These are phyloP conservation scores for Geopyxis carbonaria DNA, from an alignment of 495 filamentous ascomycete genomes.

Conservation along the genomic window DNA sequence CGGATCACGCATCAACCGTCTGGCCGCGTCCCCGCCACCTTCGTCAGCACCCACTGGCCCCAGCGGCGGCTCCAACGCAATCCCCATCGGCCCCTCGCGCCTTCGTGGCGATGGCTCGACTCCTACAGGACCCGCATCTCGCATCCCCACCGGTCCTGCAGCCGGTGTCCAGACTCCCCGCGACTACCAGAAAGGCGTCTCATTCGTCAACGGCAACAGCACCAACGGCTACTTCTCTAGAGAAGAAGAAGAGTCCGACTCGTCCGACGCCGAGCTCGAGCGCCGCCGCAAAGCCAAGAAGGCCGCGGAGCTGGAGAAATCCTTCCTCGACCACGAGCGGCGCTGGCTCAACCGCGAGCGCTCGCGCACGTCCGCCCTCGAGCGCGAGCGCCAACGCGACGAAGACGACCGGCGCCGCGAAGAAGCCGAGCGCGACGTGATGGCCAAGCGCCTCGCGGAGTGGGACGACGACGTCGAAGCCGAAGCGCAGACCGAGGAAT, in stretches of 20 bases:
- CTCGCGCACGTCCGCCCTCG: conserved; percentile 61
- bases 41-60: conserved; percentile 45
- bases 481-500: conserved; percentile 53
- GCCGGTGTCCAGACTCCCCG: conserved; percentile 50
- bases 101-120: conserved; percentile 13
- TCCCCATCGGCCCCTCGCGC: conserved; percentile 59
- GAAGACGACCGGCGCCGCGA: conserved; percentile 44
- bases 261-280: conserved; percentile 74
- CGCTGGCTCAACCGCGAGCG: conserved; percentile 82
- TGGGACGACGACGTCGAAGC: conserved; percentile 82
- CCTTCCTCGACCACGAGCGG: conserved; percentile 70
- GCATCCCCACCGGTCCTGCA: conserved; percentile 46
- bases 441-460: conserved; percentile 54
- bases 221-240: conserved; percentile 46
- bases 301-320: conserved; percentile 57
- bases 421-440: conserved; percentile 46
- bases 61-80: conserved; percentile 57
- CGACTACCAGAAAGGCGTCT: conserved; percentile 66
- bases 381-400: conserved; percentile 65
- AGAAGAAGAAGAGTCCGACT: conserved; percentile 80
- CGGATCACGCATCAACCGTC: conserved; percentile 42
- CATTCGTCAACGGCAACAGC: conserved; percentile 70
- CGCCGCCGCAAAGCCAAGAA: conserved; percentile 51
- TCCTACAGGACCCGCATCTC: conserved; percentile 37
- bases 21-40: conserved; percentile 49